Conservation (phyloP, 164 flowering plant species). For the Berberis vulgaris region DNA sequence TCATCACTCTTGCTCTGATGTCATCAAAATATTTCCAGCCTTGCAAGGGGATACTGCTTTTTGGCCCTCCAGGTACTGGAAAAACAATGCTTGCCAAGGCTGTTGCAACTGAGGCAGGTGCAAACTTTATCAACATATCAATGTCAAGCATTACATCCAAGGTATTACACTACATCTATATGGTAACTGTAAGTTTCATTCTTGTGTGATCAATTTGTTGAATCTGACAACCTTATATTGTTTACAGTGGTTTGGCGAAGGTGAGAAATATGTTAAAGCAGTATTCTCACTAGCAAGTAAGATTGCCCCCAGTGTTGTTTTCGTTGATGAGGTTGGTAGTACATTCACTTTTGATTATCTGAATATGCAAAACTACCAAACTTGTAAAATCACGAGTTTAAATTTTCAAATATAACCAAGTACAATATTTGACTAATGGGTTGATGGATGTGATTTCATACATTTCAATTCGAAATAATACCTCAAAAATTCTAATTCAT, state of each 20-base stretch:
- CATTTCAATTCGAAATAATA: too few species aligned
- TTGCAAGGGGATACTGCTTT: slow-evolving; percentile 87
- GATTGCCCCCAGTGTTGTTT: slow-evolving; percentile 35
- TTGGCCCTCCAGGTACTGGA: slow-evolving; percentile 99
- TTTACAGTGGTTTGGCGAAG: slow-evolving; percentile 45
- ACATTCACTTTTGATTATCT: not conserved
- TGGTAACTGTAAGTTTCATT: not conserved
- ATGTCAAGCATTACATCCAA: slow-evolving; percentile 97
- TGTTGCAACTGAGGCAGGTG: slow-evolving; percentile 97
- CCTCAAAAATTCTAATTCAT: too few species aligned
- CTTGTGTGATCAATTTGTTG: slow-evolving; percentile 1
- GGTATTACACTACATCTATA: slow-evolving; percentile 26
- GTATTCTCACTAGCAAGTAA: slow-evolving; percentile 37
- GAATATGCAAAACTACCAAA: too few species aligned
- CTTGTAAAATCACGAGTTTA: too few species aligned
- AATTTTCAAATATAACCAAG: too few species aligned
- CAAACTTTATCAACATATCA: slow-evolving; percentile 91
- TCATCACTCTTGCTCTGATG: not conserved
- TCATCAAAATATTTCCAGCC: slow-evolving; percentile 42
- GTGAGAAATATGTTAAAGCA: slow-evolving; percentile 39
- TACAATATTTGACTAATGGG: too few species aligned
- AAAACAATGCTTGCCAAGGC: slow-evolving; percentile 99
- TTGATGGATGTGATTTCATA: too few species aligned
- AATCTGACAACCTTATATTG: slow-evolving; percentile 10
- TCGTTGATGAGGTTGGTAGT: slow-evolving; percentile 45